Base-by-base conservation (phyloP, 1,284 basidiomycete species). In the Ustilago esculenta region DNA sequence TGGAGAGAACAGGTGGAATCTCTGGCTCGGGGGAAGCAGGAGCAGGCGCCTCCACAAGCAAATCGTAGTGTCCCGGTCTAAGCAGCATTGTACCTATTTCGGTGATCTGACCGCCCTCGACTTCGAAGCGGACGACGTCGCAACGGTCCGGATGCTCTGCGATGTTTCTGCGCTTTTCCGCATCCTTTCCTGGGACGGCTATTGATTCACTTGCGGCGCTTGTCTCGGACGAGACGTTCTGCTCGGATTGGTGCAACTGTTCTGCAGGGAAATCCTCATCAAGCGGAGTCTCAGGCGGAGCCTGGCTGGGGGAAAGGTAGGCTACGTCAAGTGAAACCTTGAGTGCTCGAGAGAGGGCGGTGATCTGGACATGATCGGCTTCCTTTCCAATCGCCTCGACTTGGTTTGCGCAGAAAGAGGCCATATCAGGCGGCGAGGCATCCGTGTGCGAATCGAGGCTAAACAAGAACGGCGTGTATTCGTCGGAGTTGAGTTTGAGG, bases 301-400 rank as follows among this genome's bases (percentile, higher is more conserved):
- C 68, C 10, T 73, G 60, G 18, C 53, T 24, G 4, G 72, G 61
- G 0, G 66, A 67, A 10, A 80, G 66, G 48, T 78, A 80, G 14
- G 73, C 73, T 1, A 80, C 74, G 53, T 78, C 74, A 12, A 80
- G 48, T 11, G 57, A 67, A 11, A 73, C 69, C 18, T 72, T 70
- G 34, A 78, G 73, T 0, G 61, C 70, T 1, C 54, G 47, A n/a
- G 68, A 64, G 24, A 80, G 53, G 1, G 77, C 75, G 20, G 76
- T 75, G 52, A 80, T 78, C 53, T 77, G 75, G 1, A 80, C 53
- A 30, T 80, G 77, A 41, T 80, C 77, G 0, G 77, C 77, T 52
- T 80, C 77, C 37, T 73, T 77, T 3, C 77, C 76, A 32, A 80
- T 69, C 0, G 77, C 73, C 18, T 80, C 77, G 10, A 80, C 75